A percentile compares a stretch with the other conserved stretches of the same genome.
These are phyloP conservation scores for Neoarthrinium moseri DNA, from an alignment of 2,329 filamentous ascomycete genomes.

Conservation along the genomic window DNA sequence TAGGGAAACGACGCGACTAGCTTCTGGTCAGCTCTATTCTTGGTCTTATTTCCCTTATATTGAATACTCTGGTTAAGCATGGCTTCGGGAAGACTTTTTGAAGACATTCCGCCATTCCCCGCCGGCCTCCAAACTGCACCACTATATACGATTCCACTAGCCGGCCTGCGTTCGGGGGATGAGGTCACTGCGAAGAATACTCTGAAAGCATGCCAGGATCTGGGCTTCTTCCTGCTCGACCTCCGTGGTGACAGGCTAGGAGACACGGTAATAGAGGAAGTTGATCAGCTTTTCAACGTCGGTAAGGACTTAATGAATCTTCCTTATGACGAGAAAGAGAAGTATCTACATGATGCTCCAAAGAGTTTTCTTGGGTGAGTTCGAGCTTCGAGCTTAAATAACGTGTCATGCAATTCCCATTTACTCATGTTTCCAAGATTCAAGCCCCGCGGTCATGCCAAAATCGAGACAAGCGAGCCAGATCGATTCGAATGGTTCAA, in stretches of 20 bases:
- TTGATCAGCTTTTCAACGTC: conserved; percentile 14
- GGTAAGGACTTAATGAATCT: conserved; percentile 11
- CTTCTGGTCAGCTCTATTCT: no score
- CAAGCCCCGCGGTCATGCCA: conserved; percentile 15
- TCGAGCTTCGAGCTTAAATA: not conserved
- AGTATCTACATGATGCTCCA: conserved; percentile 13
- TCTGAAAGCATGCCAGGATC: conserved; percentile 6
- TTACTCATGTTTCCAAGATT: conserved; percentile 6
- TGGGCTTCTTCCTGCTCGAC: conserved; percentile 19
- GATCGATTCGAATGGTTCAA: conserved; percentile 29
- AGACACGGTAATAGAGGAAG: conserved; percentile 6
- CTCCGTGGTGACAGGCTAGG: conserved; percentile 12
- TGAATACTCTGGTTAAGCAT: no score
- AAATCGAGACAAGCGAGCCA: conserved; percentile 20
- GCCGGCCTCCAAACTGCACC: not conserved
- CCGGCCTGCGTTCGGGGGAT: not conserved
- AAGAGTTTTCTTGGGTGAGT: conserved; percentile 15
- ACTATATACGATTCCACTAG: not conserved
- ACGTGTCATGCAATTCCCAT: not conserved
- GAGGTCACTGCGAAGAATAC: conserved; percentile 2
- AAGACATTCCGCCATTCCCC: not conserved
- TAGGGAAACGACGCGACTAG: no score
- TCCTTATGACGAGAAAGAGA: conserved; percentile 8
- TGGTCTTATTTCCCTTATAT: no score
- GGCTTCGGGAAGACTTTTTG: not conserved